These are phyloP conservation scores for Starmerella floris DNA, from an alignment of 805 yeast species.

Conservation along the genomic window DNA sequence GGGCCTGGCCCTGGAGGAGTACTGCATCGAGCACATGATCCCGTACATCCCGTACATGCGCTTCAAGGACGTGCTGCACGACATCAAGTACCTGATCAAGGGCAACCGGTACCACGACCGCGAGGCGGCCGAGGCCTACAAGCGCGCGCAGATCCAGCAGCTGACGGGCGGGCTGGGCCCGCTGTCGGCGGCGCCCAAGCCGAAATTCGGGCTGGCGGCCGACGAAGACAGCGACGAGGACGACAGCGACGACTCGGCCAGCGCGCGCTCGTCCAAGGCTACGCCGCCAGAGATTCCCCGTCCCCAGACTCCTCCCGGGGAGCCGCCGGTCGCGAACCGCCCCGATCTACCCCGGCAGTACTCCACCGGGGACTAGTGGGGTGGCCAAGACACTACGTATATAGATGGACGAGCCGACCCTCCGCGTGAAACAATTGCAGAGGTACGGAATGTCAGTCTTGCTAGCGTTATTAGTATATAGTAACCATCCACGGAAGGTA, in stretches of 20 bases:
- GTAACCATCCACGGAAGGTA: too few species aligned
- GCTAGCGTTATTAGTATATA: too few species aligned
- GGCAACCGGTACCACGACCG: slow-evolving; percentile 23
- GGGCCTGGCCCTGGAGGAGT: slow-evolving; percentile 32
- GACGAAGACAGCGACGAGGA: slow-evolving; percentile 12
- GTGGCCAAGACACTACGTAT: too few species aligned
- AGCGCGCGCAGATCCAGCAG: slow-evolving; percentile 16
- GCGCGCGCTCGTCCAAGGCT: neutral
- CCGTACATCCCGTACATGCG: slow-evolving; percentile 33
- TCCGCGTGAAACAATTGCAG: too few species aligned
- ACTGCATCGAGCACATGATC: slow-evolving; percentile 31
- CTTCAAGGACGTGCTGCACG: slow-evolving; percentile 31
- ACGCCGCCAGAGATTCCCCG: slow-evolving; percentile 3
- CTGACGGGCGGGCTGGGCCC: slow-evolving; percentile 22
- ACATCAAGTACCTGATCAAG: slow-evolving; percentile 24
- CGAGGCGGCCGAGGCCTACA: slow-evolving; percentile 18
- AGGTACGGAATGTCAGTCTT: too few species aligned
- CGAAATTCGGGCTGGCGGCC: slow-evolving; percentile 14
- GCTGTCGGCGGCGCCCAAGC: slow-evolving; percentile 10
- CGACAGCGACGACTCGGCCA: slow-evolving; percentile 2
- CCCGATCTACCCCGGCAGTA: slow-evolving; percentile 16
- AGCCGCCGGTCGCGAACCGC: slow-evolving; percentile 13
- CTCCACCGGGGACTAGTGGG: slow-evolving; percentile 14
- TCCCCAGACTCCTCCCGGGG: slow-evolving; percentile 17
- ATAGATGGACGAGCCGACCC: too few species aligned